These are phyloP conservation scores for Magnusiomyces clavatus DNA, from an alignment of 1,139 yeast species.

Conservation along the genomic window DNA sequence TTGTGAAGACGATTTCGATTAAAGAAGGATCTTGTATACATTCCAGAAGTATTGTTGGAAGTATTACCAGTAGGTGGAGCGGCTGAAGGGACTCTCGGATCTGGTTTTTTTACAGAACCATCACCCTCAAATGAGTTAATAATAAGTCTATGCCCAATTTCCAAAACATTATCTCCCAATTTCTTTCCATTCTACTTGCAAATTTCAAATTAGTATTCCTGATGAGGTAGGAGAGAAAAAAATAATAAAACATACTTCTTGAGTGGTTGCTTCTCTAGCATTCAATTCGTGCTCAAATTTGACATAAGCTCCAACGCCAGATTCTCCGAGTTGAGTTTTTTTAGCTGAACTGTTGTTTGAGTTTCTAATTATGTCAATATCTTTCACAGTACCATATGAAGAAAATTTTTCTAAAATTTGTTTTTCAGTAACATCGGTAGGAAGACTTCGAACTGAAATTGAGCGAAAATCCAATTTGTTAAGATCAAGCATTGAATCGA, in stretches of 20 bases:
- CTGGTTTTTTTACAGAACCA: conserved; percentile 12
- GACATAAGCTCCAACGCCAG: not conserved
- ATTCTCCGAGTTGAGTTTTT: not conserved
- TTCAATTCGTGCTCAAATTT: conserved; percentile 5
- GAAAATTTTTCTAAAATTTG: conserved; percentile 8
- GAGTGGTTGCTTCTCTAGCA: conserved; percentile 3
- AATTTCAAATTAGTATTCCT: not conserved
- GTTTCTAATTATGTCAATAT: conserved; percentile 1
- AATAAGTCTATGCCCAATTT: conserved; percentile 3
- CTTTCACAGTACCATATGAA: conserved; percentile 4
- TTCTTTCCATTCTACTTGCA: not conserved
- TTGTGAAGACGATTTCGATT: not conserved
- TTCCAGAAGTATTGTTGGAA: not conserved
- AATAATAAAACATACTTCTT: not conserved
- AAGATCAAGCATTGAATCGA: conserved; percentile 12
- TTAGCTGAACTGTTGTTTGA: not conserved
- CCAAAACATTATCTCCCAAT: not conserved
- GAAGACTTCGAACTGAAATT: conserved; percentile 10
- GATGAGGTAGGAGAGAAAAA: too few relatives aligned
- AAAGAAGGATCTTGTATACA: not conserved
- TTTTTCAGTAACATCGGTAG: conserved; percentile 9
- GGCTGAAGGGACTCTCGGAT: conserved; percentile 14
- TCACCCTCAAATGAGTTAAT: conserved; percentile 14
- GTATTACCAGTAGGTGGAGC: conserved; percentile 11
- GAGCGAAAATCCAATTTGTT: conserved; percentile 13